Conservation (phyloP, 257 asterid species). For the Handroanthus guayacan region DNA sequence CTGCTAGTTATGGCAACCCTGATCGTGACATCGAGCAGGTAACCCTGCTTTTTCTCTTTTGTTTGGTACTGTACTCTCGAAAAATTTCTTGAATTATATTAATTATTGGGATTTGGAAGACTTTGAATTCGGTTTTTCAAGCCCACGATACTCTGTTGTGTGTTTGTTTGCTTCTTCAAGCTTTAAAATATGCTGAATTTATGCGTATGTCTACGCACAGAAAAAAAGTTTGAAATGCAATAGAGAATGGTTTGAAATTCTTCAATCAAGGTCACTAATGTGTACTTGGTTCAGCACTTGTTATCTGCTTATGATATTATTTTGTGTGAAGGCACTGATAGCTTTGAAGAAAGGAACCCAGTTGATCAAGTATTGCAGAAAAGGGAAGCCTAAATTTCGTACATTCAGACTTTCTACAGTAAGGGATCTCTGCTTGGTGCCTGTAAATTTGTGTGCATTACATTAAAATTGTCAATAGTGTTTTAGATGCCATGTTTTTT, state of each 20-base stretch:
- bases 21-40: conserved; percentile 91
- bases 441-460: background rate
- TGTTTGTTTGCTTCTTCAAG: too few relatives aligned
- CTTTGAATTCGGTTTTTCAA: background rate
- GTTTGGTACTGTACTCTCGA: background rate
- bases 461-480: background rate
- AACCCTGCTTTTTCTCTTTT: conserved; percentile 17
- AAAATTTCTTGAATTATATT: conserved; percentile 9
- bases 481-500: background rate
- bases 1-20: conserved; percentile 76
- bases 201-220: too few relatives aligned
- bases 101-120: background rate
- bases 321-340: conserved; percentile 68
- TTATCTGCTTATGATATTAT: conserved; percentile 21
- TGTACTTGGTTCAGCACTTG: background rate
- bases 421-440: conserved; percentile 41
- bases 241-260: background rate
- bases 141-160: too few relatives aligned
- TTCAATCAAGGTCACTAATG: background rate
- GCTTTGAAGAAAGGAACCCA: conserved; percentile 97
- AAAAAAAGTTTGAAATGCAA: background rate
- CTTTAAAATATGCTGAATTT: too few relatives aligned
- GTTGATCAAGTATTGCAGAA: conserved; percentile 89
- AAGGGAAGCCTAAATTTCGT: conserved; percentile 96
- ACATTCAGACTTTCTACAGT: conserved; percentile 92